Percentiles rank a stretch among this genome's conserved stretches.
Evolutionary conservation across 306 rosid species (phyloP).

Genomic region (Pyrus pyrifolia): DNA sequence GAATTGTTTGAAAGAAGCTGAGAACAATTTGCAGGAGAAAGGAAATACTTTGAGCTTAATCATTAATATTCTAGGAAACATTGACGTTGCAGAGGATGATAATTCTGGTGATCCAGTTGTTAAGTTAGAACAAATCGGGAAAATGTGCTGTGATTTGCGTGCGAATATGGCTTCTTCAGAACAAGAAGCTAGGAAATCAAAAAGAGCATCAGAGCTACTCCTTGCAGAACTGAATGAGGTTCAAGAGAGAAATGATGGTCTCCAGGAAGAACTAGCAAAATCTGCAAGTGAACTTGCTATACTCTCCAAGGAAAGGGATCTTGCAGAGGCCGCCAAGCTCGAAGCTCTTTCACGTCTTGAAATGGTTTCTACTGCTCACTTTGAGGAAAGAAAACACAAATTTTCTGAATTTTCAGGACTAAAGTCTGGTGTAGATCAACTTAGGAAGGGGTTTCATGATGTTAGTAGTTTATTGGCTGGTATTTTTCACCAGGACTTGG

Average conservation of each 20-base stretch:
- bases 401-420: slow-evolving; percentile 52
- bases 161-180: slow-evolving; percentile 48
- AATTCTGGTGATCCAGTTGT: slow-evolving; percentile 48
- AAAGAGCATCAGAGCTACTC: slow-evolving; percentile 84
- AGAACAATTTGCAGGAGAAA: slow-evolving; percentile 55
- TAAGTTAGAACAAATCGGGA: slow-evolving; percentile 59
- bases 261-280: slow-evolving; percentile 78
- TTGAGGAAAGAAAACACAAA: slow-evolving; percentile 47
- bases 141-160: slow-evolving; percentile 45
- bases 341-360: slow-evolving; percentile 65
- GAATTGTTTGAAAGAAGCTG: slow-evolving; percentile 54
- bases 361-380: slow-evolving; percentile 43
- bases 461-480: slow-evolving; percentile 38
- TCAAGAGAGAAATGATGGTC: slow-evolving; percentile 91
- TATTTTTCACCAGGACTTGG: slow-evolving; percentile 50
- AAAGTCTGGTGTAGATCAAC: slow-evolving; percentile 55
- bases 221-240: slow-evolving; percentile 92
- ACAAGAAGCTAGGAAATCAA: slow-evolving; percentile 74
- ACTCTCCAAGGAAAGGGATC: slow-evolving; percentile 58
- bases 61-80: slow-evolving; percentile 42
- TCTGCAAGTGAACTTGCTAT: slow-evolving; percentile 51
- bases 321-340: slow-evolving; percentile 57
- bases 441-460: slow-evolving; percentile 55
- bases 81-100: slow-evolving; percentile 52
- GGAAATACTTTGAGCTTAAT: slow-evolving; percentile 46